Percentiles rank a stretch among this genome's conserved stretches.
Conservation (phyloP, 257 asterid species). For the Coffea eugenioides region DNA sequence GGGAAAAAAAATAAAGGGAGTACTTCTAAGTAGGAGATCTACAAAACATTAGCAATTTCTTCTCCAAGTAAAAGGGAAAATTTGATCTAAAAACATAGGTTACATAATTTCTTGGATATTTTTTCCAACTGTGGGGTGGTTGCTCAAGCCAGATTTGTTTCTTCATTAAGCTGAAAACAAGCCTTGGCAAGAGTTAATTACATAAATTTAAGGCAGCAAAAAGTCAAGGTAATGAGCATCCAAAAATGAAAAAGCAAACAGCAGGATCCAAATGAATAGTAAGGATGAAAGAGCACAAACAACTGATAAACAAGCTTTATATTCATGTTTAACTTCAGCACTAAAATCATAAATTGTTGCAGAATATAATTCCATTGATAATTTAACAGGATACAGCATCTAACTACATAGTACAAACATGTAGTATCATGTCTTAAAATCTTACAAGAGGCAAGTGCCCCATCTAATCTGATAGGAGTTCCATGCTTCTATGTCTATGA, state of each 20-base stretch:
- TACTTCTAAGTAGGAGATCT: not conserved
- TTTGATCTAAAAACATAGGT: not conserved
- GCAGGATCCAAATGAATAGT: not conserved
- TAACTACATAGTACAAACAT: not conserved
- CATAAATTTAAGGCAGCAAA: not conserved
- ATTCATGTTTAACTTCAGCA: not conserved
- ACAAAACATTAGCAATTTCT: not conserved
- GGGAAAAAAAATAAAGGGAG: not conserved
- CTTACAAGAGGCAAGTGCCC: not conserved
- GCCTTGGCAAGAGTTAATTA: not conserved
- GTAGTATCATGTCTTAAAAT: not conserved
- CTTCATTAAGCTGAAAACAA: not conserved
- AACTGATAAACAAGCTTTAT: not conserved
- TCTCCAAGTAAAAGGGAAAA: not conserved
- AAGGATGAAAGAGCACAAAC: not conserved
- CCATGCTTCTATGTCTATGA: not conserved
- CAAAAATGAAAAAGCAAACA: slow-evolving; percentile 1
- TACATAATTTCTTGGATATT: not conserved
- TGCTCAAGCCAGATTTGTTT: not conserved
- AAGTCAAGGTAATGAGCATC: not conserved
- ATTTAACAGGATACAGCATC: not conserved
- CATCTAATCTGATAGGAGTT: not conserved
- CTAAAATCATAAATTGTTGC: not conserved
- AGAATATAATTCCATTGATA: not conserved
- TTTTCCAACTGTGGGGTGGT: not conserved